Evolutionary conservation across 192 early-diverging fungal species (phyloP).

Genomic region (Rhizophagus clarus): DNA sequence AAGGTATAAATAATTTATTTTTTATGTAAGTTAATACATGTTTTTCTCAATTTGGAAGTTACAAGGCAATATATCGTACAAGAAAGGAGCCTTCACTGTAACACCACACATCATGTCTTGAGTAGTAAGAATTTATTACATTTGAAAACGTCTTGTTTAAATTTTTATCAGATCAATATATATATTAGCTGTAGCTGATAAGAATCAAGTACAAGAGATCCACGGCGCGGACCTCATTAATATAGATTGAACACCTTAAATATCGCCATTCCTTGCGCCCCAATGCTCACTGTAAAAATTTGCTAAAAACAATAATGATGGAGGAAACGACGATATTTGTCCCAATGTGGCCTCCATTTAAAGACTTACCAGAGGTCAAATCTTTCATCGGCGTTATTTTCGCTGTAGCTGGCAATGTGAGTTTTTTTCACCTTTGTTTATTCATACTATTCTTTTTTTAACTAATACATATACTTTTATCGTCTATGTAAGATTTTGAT

Average conservation of each 20-base stretch:
- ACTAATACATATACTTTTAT: not conserved
- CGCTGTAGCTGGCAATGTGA: constrained; percentile 65
- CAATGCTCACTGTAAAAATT: not conserved
- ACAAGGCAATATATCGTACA: too few species aligned
- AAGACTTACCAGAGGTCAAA: constrained; percentile 49
- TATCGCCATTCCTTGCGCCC: not conserved
- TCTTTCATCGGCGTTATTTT: constrained; percentile 66
- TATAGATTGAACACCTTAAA: not conserved
- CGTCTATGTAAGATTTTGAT: constrained; percentile 56
- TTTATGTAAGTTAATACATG: too few species aligned
- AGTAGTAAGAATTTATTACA: too few species aligned
- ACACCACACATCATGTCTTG: too few species aligned
- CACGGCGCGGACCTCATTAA: not conserved
- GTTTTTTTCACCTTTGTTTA: constrained; percentile 14
- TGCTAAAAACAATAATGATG: not conserved
- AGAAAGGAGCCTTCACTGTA: too few species aligned
- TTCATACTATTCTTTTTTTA: not conserved
- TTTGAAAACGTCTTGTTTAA: too few species aligned
- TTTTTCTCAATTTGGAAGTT: too few species aligned
- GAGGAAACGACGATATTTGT: too few species aligned
- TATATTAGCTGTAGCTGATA: not conserved
- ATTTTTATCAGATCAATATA: too few species aligned
- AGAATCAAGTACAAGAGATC: not conserved
- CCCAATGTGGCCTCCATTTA: constrained; percentile 42
- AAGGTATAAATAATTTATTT: too few species aligned